Evolutionary conservation across 257 asterid species (phyloP).

Genomic region (Gentiana dahurica): DNA sequence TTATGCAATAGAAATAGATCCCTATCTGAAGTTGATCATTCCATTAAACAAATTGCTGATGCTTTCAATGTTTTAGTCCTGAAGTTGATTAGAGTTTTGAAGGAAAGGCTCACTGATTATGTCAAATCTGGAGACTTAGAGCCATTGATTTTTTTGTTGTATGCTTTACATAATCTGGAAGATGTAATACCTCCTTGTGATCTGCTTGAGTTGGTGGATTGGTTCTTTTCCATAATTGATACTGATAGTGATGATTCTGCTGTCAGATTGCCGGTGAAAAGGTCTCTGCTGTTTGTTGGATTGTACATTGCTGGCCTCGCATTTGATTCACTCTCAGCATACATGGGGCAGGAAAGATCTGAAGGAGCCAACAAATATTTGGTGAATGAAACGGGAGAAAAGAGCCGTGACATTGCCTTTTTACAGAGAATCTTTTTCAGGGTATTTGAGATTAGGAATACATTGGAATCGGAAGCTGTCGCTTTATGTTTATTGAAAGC

Average conservation of each 20-base stretch:
- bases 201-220: conserved; percentile 34
- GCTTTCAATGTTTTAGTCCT: conserved; percentile 40
- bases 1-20: conserved; percentile 18
- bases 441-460: conserved; percentile 35
- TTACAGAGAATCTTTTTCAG: conserved; percentile 41
- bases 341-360: conserved; percentile 26
- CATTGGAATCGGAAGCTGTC: conserved; percentile 46
- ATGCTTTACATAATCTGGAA: conserved; percentile 16
- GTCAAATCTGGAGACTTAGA: conserved; percentile 32
- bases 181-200: conserved; percentile 26
- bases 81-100: conserved; percentile 43
- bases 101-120: conserved; percentile 48
- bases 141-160: conserved; percentile 32
- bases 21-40: conserved; percentile 23
- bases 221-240: conserved; percentile 57
- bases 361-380: conserved; percentile 14
- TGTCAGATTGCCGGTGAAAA: conserved; percentile 23
- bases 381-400: conserved; percentile 26
- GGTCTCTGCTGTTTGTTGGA: conserved; percentile 36
- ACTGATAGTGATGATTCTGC: conserved; percentile 15
- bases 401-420: conserved; percentile 27
- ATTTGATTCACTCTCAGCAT: conserved; percentile 39
- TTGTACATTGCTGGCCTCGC: conserved; percentile 54
- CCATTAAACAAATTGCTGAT: conserved; percentile 26
- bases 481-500: conserved; percentile 69